A percentile compares a stretch with the other conserved stretches of the same genome.
phyloP scores from a whole-genome alignment of 768 basidiomycete genomes.

The Lactarius hatsudake region DNA sequence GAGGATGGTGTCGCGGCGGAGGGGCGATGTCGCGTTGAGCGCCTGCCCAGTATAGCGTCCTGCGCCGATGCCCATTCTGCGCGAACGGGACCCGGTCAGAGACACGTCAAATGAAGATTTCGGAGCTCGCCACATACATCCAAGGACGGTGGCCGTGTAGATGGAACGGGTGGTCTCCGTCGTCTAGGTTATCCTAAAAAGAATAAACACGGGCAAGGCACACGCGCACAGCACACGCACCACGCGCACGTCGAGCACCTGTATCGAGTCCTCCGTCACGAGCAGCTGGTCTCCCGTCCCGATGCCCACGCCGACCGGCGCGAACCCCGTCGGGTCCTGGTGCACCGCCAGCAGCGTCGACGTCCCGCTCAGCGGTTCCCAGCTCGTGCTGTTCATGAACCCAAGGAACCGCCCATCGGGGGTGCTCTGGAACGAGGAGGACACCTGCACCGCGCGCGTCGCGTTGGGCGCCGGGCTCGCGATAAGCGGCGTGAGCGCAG shows the following conservation, averaged over 20 bases:
- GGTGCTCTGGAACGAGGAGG: conserved; percentile 18
- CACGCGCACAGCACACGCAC: not conserved
- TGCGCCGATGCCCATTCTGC: conserved; percentile 21
- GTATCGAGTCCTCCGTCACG: conserved; percentile 23
- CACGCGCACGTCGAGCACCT: conserved; percentile 20
- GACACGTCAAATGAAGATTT: not conserved
- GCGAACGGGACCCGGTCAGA: not conserved
- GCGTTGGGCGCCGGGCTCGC: conserved; percentile 7
- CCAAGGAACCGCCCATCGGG: conserved; percentile 16
- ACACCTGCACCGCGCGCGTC: conserved; percentile 9
- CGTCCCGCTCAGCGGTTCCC: conserved; percentile 15
- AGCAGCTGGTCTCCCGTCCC: conserved; percentile 16
- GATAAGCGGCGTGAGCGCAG: conserved; percentile 12
- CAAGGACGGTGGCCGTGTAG: conserved; percentile 22
- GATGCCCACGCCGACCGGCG: not conserved
- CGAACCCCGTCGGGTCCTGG: conserved; percentile 2
- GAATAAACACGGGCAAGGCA: not conserved
- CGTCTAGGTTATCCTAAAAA: conserved; percentile 21
- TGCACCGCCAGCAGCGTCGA: conserved; percentile 21
- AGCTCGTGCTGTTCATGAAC: conserved; percentile 25
- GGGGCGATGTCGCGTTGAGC: conserved; percentile 18
- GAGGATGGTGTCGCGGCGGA: conserved; percentile 22
- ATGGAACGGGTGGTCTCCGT: conserved; percentile 26
- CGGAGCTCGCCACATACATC: conserved; percentile 10
- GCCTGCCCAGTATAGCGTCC: conserved; percentile 21